Percentiles rank a stretch among this genome's conserved stretches.
Evolutionary conservation across 2,329 filamentous ascomycete genomes (phyloP).

Genomic region (Fusarium torulosum): DNA sequence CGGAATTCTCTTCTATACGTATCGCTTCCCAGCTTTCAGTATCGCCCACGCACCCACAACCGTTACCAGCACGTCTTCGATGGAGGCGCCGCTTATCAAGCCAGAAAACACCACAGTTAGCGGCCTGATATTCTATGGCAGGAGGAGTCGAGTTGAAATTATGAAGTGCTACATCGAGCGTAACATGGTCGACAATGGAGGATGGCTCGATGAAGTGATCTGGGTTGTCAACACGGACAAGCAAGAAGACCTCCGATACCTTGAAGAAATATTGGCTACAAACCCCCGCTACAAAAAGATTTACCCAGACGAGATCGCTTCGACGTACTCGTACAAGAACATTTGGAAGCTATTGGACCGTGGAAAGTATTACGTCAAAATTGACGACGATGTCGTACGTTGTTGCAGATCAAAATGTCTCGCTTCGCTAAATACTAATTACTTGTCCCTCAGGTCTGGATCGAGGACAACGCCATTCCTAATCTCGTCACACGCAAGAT

Average conservation of each 20-base stretch:
- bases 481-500: constrained; percentile 31
- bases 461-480: constrained; percentile 35
- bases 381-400: constrained; percentile 37
- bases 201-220: constrained; percentile 38
- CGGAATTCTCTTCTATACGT: not conserved
- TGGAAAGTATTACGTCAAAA: constrained; percentile 43
- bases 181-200: constrained; percentile 38
- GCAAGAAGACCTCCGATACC: constrained; percentile 22
- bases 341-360: constrained; percentile 37
- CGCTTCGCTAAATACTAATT: constrained; percentile 11
- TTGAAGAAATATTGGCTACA: constrained; percentile 31
- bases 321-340: constrained; percentile 33
- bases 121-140: constrained; percentile 37
- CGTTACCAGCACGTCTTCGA: not conserved
- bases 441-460: constrained; percentile 29
- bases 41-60: not conserved
- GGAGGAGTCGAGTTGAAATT: constrained; percentile 20
- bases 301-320: constrained; percentile 15
- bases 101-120: constrained; percentile 34
- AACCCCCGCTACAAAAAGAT: constrained; percentile 37
- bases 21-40: not conserved
- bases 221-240: constrained; percentile 36
- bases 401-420: not conserved
- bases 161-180: constrained; percentile 41
- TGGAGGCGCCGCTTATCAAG: constrained; percentile 6